Conservation (phyloP, 805 yeast genomes). For the Torulaspora franciscae region DNA sequence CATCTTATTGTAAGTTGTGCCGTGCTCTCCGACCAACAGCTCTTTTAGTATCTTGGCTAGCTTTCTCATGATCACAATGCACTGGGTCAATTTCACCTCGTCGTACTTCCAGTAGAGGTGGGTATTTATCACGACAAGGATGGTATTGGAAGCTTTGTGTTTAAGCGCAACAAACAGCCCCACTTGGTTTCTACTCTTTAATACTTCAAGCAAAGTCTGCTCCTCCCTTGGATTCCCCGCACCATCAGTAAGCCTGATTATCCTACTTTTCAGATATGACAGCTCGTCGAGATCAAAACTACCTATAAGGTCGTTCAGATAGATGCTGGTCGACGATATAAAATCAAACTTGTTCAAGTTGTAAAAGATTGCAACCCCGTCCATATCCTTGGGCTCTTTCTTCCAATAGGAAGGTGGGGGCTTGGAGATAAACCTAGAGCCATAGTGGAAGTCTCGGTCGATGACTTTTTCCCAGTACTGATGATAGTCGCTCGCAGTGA, state of each 20-base stretch:
- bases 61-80: conserved; percentile 42
- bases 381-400: conserved; percentile 44
- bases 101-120: conserved; percentile 58
- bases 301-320: conserved; percentile 32
- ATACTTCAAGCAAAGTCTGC: conserved; percentile 32
- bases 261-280: conserved; percentile 23
- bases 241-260: conserved; percentile 30
- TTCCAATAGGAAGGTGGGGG: conserved; percentile 52
- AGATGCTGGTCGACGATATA: conserved; percentile 35
- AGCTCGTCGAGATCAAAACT: conserved; percentile 30
- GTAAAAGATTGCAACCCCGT: conserved; percentile 56
- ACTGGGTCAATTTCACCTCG: conserved; percentile 52
- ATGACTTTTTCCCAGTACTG: conserved; percentile 39
- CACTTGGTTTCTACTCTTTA: conserved; percentile 50
- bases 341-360: conserved; percentile 45
- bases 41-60: conserved; percentile 28
- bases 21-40: conserved; percentile 21
- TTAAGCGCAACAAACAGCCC: conserved; percentile 47
- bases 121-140: conserved; percentile 50
- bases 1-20: conserved; percentile 26
- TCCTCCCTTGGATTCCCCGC: conserved; percentile 28
- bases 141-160: conserved; percentile 40
- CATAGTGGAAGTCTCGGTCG: conserved; percentile 37
- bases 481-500: conserved; percentile 42
- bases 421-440: conserved; percentile 46